Percentiles rank a stretch among this genome's conserved stretches.
These are phyloP conservation scores for Microdochium nivale DNA, from an alignment of 2,329 filamentous ascomycete species.

Conservation along the genomic window DNA sequence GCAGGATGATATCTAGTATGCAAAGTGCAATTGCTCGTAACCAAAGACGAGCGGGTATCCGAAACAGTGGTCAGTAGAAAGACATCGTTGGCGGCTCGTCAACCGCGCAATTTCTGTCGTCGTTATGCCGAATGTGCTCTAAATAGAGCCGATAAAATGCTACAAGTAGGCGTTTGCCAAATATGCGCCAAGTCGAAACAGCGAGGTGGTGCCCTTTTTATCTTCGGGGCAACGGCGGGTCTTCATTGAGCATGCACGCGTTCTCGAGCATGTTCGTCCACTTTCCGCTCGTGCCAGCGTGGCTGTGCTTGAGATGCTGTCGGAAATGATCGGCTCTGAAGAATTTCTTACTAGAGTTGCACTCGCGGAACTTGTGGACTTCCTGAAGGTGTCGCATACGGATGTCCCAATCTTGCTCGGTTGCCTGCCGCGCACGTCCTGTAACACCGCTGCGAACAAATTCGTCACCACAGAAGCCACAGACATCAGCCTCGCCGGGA, in stretches of 20 bases:
- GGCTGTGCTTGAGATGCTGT: slow-evolving; percentile 96
- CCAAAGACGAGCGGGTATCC: not conserved
- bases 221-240: slow-evolving; percentile 46
- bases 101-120: not conserved
- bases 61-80: not conserved
- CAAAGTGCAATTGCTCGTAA: not conserved
- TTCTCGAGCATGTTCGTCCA: slow-evolving; percentile 99
- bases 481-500: slow-evolving; percentile 65
- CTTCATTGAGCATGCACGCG: slow-evolving; percentile 88
- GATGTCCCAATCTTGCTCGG: slow-evolving; percentile 80
- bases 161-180: too few species aligned
- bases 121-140: not conserved
- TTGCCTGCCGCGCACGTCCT: slow-evolving; percentile 40
- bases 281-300: slow-evolving; percentile 91
- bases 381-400: slow-evolving; percentile 81
- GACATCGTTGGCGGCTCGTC: not conserved
- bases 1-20: not conserved
- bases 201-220: slow-evolving; percentile 8
- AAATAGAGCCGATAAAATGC: not conserved
- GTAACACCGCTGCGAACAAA: slow-evolving; percentile 50
- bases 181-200: too few species aligned
- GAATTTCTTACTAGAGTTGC: slow-evolving; percentile 98
- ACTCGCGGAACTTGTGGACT: slow-evolving; percentile 94
- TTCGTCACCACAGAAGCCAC: slow-evolving; percentile 92
- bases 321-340: slow-evolving; percentile 96